phyloP scores from a whole-genome alignment of 768 basidiomycete species.

The Suillus weaverae region DNA sequence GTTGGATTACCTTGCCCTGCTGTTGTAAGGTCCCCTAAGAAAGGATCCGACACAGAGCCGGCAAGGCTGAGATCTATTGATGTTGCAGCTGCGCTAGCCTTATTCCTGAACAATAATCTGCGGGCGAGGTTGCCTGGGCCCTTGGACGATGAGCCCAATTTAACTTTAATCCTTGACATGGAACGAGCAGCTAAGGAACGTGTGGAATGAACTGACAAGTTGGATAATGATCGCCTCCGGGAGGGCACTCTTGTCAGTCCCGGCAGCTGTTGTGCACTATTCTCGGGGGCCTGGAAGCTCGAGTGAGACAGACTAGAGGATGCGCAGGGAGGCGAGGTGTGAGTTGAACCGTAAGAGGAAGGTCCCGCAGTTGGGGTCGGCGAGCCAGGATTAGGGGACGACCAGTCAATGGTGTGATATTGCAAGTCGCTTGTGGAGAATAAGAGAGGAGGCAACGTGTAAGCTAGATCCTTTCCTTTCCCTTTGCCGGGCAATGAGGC shows the following conservation, averaged over 20 bases:
- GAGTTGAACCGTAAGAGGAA: slow-evolving; percentile 39
- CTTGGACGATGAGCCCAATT: slow-evolving; percentile 43
- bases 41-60: slow-evolving; percentile 8
- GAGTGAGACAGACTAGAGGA: slow-evolving; percentile 17
- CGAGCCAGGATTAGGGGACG: slow-evolving; percentile 27
- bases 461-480: slow-evolving; percentile 53
- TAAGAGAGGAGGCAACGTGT: slow-evolving; percentile 64
- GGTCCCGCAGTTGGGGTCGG: slow-evolving; percentile 26
- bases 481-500: slow-evolving; percentile 47
- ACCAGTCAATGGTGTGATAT: slow-evolving; percentile 41
- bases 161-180: slow-evolving; percentile 48
- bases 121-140: slow-evolving; percentile 54
- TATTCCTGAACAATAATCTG: slow-evolving; percentile 51
- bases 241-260: slow-evolving; percentile 37
- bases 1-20: slow-evolving; percentile 37
- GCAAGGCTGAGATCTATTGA: slow-evolving; percentile 8
- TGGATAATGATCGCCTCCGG: slow-evolving; percentile 59
- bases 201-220: slow-evolving; percentile 46
- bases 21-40: slow-evolving; percentile 20
- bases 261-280: slow-evolving; percentile 21
- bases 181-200: slow-evolving; percentile 45
- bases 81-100: slow-evolving; percentile 18
- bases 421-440: slow-evolving; percentile 57
- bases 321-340: slow-evolving; percentile 39
- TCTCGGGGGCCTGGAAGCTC: slow-evolving; percentile 14